phyloP scores from a whole-genome alignment of 306 rosid genomes.

The Boehmeria nivea region DNA sequence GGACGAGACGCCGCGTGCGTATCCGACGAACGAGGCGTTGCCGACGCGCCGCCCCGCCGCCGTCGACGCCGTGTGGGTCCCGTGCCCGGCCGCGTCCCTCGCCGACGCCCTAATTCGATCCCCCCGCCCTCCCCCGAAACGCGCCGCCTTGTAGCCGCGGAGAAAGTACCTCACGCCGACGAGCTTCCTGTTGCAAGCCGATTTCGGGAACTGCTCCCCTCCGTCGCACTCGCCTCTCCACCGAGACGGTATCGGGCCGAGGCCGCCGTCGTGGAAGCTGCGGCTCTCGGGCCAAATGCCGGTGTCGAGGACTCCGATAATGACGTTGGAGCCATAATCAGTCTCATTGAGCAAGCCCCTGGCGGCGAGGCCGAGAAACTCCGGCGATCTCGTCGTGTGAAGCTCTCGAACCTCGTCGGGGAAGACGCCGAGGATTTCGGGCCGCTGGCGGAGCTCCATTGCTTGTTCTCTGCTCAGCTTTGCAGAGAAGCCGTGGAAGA shows the following conservation, averaged over 20 bases:
- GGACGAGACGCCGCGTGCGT: constrained; percentile 5
- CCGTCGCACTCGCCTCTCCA: constrained; percentile 20
- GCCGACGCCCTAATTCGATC: constrained; percentile 2
- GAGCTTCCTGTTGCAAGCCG: constrained; percentile 28
- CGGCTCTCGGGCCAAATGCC: constrained; percentile 23
- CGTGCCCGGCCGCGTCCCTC: constrained; percentile 15
- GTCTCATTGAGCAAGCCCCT: neutral
- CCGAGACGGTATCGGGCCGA: constrained; percentile 11
- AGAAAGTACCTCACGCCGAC: constrained; percentile 15
- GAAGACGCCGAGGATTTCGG: constrained; percentile 8
- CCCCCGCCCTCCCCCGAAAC: too few species aligned
- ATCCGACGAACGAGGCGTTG: constrained; percentile 12
- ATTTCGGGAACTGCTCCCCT: constrained; percentile 10
- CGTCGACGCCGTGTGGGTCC: constrained; percentile 23
- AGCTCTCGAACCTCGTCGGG: constrained; percentile 19
- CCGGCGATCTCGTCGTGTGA: constrained; percentile 20
- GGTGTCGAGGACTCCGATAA: constrained; percentile 16
- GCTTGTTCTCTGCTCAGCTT: constrained; percentile 19
- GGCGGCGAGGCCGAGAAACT: constrained; percentile 16
- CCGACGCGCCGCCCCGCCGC: constrained; percentile 17
- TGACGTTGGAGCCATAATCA: constrained; percentile 14
- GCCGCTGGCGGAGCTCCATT: neutral
- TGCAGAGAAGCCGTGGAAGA: constrained; percentile 25
- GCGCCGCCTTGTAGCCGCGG: neutral
- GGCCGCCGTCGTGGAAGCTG: constrained; percentile 14